Base-by-base conservation (phyloP, 2,329 filamentous ascomycete genomes). In the Emmonsiellopsis sp. region DNA sequence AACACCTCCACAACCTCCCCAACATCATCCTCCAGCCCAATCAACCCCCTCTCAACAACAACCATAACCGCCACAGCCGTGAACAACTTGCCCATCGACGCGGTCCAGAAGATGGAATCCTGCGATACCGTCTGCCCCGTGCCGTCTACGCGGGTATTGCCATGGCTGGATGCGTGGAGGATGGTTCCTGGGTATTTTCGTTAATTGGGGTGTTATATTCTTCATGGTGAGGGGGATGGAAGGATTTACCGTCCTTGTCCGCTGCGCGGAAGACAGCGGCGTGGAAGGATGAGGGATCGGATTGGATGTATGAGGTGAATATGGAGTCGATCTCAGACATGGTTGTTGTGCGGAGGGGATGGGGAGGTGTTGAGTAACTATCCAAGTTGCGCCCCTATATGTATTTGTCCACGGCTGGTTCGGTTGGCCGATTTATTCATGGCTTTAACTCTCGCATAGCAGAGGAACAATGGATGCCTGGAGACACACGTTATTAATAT, bases 61-160 rank as follows among this genome's bases (percentile, higher is more conserved):
- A 42, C 31, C 48, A 51, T 51, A 20, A 16, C 48, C 13, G 48
- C 48, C 13, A 41, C 20, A n/a, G 48, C 48, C 5, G 48, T 51
- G 37, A 51, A 51, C 13, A 51, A n/a, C 38, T 42, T 51, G 6
- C 16, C 15, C 47, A 55, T 58, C n/a, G 55, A 59, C 16, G 60
- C 59, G n/a, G 59, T 60, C 57, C 57, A 60, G 44, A 61, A 60
- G 4, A 56, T 57, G n/a, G 55, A 53, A 32, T 46, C 44, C 34
- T 46, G 26, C 10, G 44, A 30, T 58, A 61, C 55, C 9, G 60
- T 54, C 11, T 56, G 15, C 4, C 48, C 48, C 3, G 37, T 30
- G 7, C 37, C 37, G 10, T 51, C 48, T 42, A 42, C 35, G 30
- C 32, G 20, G 8, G 20, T 32, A 41, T 42, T 51, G 13, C 48